phyloP scores from a whole-genome alignment of 805 yeast genomes.

The Deakozyma indianensis region DNA sequence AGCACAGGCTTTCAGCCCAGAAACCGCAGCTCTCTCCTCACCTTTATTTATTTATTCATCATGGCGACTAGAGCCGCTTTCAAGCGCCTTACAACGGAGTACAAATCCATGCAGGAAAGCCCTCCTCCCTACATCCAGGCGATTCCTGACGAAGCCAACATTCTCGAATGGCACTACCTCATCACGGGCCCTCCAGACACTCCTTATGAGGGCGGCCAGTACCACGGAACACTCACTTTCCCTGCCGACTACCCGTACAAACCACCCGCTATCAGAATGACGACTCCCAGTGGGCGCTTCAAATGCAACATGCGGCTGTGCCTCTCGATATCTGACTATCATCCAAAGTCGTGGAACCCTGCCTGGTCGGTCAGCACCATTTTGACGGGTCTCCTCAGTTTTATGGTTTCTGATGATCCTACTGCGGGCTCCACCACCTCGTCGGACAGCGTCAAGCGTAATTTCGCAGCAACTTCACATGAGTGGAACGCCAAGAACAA shows the following conservation, averaged over 20 bases:
- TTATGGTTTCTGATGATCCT: conserved; percentile 78
- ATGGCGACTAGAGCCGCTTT: conserved; percentile 15
- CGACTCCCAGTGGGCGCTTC: conserved; percentile 80
- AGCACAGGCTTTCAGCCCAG: too few relatives aligned
- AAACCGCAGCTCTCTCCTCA: too few relatives aligned
- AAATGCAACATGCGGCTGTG: conserved; percentile 70
- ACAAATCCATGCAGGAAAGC: conserved; percentile 54
- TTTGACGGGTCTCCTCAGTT: conserved; percentile 71
- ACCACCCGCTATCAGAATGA: conserved; percentile 76
- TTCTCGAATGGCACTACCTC: conserved; percentile 83
- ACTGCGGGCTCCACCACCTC: conserved; percentile 32
- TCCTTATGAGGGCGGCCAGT: conserved; percentile 73
- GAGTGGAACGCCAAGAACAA: conserved; percentile 41
- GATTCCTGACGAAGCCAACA: conserved; percentile 70
- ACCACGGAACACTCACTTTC: conserved; percentile 75
- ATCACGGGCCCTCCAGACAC: conserved; percentile 82
- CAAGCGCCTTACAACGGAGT: conserved; percentile 46
- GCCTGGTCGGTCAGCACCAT: conserved; percentile 91
- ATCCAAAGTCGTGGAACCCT: conserved; percentile 93
- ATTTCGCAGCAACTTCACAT: conserved; percentile 42
- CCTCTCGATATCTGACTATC: conserved; percentile 86
- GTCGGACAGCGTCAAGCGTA: conserved; percentile 39
- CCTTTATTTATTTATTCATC: too few relatives aligned
- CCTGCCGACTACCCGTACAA: conserved; percentile 81
- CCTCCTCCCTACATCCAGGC: conserved; percentile 78